These are phyloP conservation scores for Trichosporon coremiiforme DNA, from an alignment of 1,284 basidiomycete species.

Conservation along the genomic window DNA sequence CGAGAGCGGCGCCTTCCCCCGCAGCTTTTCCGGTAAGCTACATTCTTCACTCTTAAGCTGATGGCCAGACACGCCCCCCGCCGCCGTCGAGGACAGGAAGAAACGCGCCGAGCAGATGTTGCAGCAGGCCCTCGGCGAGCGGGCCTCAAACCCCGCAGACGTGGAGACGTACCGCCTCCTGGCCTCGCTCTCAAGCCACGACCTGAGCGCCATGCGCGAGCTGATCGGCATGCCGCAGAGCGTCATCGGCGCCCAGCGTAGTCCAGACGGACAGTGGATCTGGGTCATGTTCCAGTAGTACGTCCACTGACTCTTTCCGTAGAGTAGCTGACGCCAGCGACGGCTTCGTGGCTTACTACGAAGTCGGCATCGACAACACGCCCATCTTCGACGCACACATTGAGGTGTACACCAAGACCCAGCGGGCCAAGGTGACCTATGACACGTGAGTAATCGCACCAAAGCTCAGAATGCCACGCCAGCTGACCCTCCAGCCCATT, in stretches of 20 bases:
- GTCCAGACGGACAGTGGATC: conserved; percentile 24
- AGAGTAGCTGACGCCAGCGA: conserved; percentile 25
- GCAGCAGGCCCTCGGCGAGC: conserved; percentile 38
- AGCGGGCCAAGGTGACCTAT: conserved; percentile 55
- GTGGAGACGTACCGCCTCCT: conserved; percentile 48
- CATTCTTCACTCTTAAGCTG: conserved; percentile 30
- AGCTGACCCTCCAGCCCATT: conserved; percentile 45
- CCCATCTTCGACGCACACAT: conserved; percentile 57
- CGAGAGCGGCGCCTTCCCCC: conserved; percentile 28
- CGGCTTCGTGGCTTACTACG: conserved; percentile 49
- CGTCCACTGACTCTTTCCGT: too few species aligned
- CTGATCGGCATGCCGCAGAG: conserved; percentile 52
- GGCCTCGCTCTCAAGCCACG: conserved; percentile 53
- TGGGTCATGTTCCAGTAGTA: conserved; percentile 30
- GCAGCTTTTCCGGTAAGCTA: conserved; percentile 23
- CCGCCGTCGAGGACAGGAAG: conserved; percentile 33
- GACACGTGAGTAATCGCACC: conserved; percentile 47
- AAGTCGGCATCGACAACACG: conserved; percentile 55
- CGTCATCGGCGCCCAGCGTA: conserved; percentile 41
- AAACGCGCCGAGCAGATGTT: conserved; percentile 28
- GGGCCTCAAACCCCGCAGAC: conserved; percentile 37
- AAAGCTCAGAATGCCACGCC: neutral
- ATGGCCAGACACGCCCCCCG: conserved; percentile 47
- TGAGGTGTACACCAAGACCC: conserved; percentile 56
- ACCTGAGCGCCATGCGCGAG: conserved; percentile 58